Conservation (phyloP, 208 protist species). For the Porcisia deanei region DNA sequence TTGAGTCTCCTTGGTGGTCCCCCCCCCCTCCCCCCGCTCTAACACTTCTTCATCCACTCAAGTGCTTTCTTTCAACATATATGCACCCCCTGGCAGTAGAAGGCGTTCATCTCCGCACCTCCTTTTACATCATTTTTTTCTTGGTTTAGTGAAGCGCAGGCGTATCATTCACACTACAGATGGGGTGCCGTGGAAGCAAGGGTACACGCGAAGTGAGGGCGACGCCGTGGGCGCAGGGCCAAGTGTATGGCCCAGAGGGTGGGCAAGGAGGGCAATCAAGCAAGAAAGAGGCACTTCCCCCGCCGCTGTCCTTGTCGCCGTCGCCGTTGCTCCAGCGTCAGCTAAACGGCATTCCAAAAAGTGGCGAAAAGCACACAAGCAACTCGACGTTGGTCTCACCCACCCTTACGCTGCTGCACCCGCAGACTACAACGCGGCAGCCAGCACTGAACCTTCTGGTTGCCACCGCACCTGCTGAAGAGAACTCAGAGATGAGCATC, state of each 20-base stretch:
- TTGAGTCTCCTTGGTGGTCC: too few relatives aligned
- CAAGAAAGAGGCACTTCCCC: neutral
- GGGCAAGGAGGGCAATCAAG: neutral
- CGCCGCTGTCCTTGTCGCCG: neutral
- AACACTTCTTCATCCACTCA: too few relatives aligned
- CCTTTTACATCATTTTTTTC: neutral
- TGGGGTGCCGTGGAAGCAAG: slow-evolving; percentile 50
- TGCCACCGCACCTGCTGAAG: slow-evolving; percentile 12
- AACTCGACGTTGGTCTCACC: too few relatives aligned
- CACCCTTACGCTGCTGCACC: neutral
- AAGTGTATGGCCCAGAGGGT: neutral
- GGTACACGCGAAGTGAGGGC: slow-evolving; percentile 17
- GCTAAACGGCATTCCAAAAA: neutral
- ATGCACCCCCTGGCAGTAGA: too few relatives aligned
- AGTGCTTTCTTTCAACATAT: neutral
- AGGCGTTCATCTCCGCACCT: neutral
- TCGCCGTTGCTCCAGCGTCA: neutral
- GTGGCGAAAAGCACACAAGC: too few relatives aligned
- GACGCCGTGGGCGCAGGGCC: neutral
- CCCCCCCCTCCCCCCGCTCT: too few relatives aligned
- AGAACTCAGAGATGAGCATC: neutral
- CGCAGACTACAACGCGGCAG: neutral
- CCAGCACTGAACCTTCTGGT: neutral
- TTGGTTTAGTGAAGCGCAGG: neutral
- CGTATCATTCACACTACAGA: neutral